Percentiles rank a stretch among this genome's conserved stretches.
These are phyloP conservation scores for Ramaria sp. DNA, from an alignment of 768 basidiomycete genomes.

Conservation along the genomic window DNA sequence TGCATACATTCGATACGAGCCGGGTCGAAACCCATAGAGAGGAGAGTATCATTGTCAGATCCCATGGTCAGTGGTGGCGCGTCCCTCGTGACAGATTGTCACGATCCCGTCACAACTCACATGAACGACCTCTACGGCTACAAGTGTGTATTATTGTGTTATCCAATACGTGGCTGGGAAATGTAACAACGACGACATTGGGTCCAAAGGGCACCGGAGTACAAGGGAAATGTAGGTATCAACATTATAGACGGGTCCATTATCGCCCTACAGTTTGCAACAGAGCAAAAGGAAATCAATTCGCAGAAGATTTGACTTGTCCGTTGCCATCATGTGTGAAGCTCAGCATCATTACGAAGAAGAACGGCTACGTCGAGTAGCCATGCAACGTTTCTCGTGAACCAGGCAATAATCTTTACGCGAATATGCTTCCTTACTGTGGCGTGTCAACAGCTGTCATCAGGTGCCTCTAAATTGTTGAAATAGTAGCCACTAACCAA, in stretches of 20 bases:
- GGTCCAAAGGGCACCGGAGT: no score
- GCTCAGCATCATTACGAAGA: background rate
- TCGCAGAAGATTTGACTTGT: no score
- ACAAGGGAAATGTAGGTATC: no score
- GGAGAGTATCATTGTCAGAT: conserved; percentile 57
- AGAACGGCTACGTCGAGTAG: background rate
- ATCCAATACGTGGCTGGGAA: no score
- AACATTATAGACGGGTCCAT: no score
- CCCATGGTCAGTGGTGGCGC: background rate
- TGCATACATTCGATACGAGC: conserved; percentile 76
- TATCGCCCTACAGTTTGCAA: no score
- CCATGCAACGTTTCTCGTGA: background rate
- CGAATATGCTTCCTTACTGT: background rate
- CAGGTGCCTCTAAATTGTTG: background rate
- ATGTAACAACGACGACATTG: no score
- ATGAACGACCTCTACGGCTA: no score
- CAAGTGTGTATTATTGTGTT: no score
- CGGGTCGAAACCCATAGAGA: conserved; percentile 81
- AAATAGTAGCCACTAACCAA: background rate
- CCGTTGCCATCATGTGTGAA: background rate
- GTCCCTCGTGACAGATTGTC: background rate
- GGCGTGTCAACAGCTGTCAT: background rate
- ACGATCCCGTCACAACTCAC: background rate
- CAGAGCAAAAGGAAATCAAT: no score
- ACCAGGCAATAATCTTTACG: background rate